Percentiles rank a stretch among this genome's conserved stretches.
These are phyloP conservation scores for Striga hermonthica DNA, from an alignment of 305 asterid species.

Conservation along the genomic window DNA sequence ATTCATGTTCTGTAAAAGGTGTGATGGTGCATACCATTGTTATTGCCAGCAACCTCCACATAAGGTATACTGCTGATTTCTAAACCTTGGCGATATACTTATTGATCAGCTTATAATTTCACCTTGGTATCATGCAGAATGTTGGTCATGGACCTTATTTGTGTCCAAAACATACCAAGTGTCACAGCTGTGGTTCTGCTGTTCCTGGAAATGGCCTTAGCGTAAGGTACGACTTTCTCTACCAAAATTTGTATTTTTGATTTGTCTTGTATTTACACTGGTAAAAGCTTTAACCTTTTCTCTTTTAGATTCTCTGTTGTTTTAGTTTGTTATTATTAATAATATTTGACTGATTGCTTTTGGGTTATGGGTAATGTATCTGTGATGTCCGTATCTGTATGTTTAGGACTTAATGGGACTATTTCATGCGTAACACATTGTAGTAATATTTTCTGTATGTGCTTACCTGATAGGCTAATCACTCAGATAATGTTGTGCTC, in stretches of 20 bases:
- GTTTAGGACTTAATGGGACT: neutral
- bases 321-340: neutral
- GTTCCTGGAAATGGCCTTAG: slow-evolving; percentile 98
- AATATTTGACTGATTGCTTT: slow-evolving; percentile 13
- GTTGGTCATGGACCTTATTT: slow-evolving; percentile 91
- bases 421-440: neutral
- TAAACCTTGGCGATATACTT: slow-evolving; percentile 20
- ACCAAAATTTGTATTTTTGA: slow-evolving; percentile 8
- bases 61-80: slow-evolving; percentile 44
- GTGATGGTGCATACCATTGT: slow-evolving; percentile 93
- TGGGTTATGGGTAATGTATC: neutral
- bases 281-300: no score
- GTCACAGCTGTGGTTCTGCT: slow-evolving; percentile 90
- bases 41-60: slow-evolving; percentile 93
- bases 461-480: no score
- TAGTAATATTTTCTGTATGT: neutral
- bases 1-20: slow-evolving; percentile 94
- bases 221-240: slow-evolving; percentile 59
- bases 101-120: slow-evolving; percentile 31
- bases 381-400: neutral
- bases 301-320: neutral
- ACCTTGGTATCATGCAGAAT: slow-evolving; percentile 55
- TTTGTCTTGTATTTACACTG: slow-evolving; percentile 8
- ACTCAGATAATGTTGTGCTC: neutral
- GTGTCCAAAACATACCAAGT: slow-evolving; percentile 92